Evolutionary conservation across 495 filamentous ascomycete species (phyloP).

Genomic region (Sordaria brevicollis): DNA sequence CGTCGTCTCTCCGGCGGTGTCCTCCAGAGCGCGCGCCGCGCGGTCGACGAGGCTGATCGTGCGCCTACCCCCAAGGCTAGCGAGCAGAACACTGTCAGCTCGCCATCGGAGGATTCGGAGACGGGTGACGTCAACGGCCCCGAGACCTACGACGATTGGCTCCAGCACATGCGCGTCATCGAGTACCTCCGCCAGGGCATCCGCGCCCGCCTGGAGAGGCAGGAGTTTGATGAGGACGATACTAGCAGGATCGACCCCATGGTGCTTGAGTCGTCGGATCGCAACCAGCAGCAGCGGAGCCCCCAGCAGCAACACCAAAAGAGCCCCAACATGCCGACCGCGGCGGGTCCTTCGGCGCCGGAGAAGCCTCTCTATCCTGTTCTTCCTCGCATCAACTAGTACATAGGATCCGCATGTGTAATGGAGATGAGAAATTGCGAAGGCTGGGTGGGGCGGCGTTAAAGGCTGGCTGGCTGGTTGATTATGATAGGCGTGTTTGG

Average conservation of each 20-base stretch:
- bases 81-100: constrained; percentile 27
- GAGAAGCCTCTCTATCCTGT: constrained; percentile 9
- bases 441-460: background rate
- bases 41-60: constrained; percentile 31
- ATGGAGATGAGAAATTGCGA: background rate
- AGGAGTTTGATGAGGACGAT: constrained; percentile 46
- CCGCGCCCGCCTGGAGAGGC: constrained; percentile 49
- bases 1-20: constrained; percentile 79
- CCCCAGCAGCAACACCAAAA: background rate
- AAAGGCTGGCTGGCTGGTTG: no score
- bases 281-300: background rate
- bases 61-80: constrained; percentile 42
- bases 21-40: constrained; percentile 52
- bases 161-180: constrained; percentile 73
- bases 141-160: constrained; percentile 60
- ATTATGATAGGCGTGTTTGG: background rate
- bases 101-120: constrained; percentile 33
- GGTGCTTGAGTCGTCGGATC: constrained; percentile 8
- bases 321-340: background rate
- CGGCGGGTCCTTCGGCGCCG: background rate
- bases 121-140: constrained; percentile 22
- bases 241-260: constrained; percentile 18
- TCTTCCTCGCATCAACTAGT: constrained; percentile 5
- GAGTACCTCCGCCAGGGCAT: constrained; percentile 65
- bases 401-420: background rate